Evolutionary conservation across 2,329 filamentous ascomycete genomes (phyloP).

Genomic region (Xylariaceae sp.): DNA sequence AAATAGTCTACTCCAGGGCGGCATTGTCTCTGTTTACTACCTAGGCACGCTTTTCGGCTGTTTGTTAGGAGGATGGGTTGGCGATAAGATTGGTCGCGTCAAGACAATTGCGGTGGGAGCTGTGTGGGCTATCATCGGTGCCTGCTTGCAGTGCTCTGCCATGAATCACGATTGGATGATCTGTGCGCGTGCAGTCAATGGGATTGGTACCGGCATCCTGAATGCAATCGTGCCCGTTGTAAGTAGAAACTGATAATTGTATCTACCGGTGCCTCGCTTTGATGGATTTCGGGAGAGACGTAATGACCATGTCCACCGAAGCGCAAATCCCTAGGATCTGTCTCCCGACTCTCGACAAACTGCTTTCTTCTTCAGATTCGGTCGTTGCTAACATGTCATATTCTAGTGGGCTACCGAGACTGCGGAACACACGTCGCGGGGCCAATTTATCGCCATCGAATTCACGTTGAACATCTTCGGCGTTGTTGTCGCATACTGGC

Average conservation of each 20-base stretch:
- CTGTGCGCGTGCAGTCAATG: constrained; percentile 57
- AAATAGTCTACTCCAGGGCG: constrained; percentile 57
- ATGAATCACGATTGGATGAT: constrained; percentile 68
- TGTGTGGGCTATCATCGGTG: constrained; percentile 56
- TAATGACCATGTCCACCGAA: too few relatives aligned
- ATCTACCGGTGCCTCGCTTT: not conserved
- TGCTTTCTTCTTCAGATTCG: too few relatives aligned
- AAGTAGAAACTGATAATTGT: too few relatives aligned
- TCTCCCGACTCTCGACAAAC: too few relatives aligned
- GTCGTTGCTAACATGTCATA: not conserved
- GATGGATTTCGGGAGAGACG: not conserved
- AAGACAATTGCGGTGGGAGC: constrained; percentile 58
- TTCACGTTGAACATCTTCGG: constrained; percentile 72
- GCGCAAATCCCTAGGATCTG: too few relatives aligned
- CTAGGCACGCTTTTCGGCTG: constrained; percentile 60
- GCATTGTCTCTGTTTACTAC: constrained; percentile 55
- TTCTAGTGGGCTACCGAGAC: constrained; percentile 66
- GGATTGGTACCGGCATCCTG: constrained; percentile 64
- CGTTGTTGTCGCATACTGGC: constrained; percentile 61
- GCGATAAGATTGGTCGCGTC: constrained; percentile 59
- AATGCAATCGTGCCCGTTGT: constrained; percentile 67
- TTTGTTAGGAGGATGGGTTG: constrained; percentile 58
- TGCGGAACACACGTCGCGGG: constrained; percentile 62
- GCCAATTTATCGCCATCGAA: constrained; percentile 66
- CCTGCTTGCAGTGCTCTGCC: constrained; percentile 60